phyloP scores from a whole-genome alignment of 371 early-diverging fungal genomes.

The Actinomortierella ambigua region DNA sequence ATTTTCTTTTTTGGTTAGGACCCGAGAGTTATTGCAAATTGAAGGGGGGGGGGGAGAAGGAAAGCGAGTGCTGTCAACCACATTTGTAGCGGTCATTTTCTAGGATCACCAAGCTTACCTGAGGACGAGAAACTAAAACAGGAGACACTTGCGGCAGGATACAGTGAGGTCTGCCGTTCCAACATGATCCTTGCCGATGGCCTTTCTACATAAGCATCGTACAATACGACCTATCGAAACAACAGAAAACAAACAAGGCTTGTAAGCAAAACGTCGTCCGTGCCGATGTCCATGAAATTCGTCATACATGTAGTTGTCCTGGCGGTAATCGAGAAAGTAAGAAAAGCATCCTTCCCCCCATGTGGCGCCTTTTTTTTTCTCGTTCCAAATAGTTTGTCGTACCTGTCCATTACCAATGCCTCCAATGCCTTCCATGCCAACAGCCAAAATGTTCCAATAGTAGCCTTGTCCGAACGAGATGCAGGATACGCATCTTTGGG shows the following conservation, averaged over 20 bases:
- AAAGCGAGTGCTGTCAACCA: too few species aligned
- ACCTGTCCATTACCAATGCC: constrained; percentile 24
- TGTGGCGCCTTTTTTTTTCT: neutral
- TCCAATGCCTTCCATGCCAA: constrained; percentile 20
- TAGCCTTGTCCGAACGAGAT: constrained; percentile 28
- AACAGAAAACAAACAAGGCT: neutral
- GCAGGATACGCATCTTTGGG: constrained; percentile 22
- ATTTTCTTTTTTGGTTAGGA: too few species aligned
- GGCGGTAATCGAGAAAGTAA: too few species aligned
- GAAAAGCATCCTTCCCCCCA: too few species aligned
- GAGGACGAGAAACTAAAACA: constrained; percentile 24
- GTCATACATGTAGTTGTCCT: too few species aligned
- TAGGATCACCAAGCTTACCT: constrained; percentile 8
- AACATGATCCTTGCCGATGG: constrained; percentile 8
- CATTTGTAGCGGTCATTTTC: too few species aligned
- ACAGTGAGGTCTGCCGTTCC: neutral
- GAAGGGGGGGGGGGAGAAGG: too few species aligned
- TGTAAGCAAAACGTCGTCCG: too few species aligned
- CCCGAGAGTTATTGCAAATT: too few species aligned
- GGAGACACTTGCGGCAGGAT: constrained; percentile 21
- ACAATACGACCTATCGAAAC: constrained; percentile 21
- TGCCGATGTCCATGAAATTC: too few species aligned
- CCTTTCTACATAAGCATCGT: constrained; percentile 21
- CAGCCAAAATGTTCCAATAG: constrained; percentile 41
- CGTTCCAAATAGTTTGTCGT: neutral